Conservation (phyloP, 2,329 filamentous ascomycete genomes). For the Xylariaceae sp. region DNA sequence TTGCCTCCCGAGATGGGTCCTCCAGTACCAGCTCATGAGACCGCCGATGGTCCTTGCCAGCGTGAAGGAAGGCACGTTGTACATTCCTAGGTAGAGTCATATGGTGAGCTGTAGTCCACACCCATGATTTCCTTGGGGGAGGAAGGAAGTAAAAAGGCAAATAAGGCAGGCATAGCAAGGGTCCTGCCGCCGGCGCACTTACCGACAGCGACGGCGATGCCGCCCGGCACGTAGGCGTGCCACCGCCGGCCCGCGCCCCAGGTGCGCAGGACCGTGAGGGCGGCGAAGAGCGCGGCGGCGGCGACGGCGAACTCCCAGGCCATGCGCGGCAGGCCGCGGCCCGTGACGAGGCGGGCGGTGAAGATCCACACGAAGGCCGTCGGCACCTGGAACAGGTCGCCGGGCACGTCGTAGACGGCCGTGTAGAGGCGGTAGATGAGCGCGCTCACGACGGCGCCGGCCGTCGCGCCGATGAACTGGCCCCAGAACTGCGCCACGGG, state of each 20-base stretch:
- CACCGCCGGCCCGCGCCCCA: conserved; percentile 48
- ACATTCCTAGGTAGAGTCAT: conserved; percentile 63
- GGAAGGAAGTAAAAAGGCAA: no score
- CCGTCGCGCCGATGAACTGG: conserved; percentile 81
- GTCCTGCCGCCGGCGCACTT: conserved; percentile 28
- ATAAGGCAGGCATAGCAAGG: no score
- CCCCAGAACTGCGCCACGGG: conserved; percentile 96
- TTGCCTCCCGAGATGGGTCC: conserved; percentile 38
- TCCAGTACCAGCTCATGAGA: conserved; percentile 69
- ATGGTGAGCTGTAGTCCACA: no score
- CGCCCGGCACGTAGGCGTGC: conserved; percentile 75
- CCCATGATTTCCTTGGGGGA: no score
- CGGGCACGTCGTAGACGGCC: conserved; percentile 76
- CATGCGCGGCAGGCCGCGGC: conserved; percentile 77
- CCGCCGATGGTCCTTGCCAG: conserved; percentile 81
- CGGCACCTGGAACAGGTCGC: conserved; percentile 84
- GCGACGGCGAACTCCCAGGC: conserved; percentile 66
- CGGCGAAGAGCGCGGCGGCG: conserved; percentile 66
- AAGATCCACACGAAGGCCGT: conserved; percentile 98
- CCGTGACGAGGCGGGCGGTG: conserved; percentile 86
- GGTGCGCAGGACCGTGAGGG: conserved; percentile 65
- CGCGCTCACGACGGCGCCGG: conserved; percentile 79
- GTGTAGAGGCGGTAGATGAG: conserved; percentile 87
- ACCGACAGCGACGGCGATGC: conserved; percentile 92
- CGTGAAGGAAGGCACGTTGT: conserved; percentile 95